Conservation (phyloP, 2,329 filamentous ascomycete species). For the Phaeomoniella chlamydospora region DNA sequence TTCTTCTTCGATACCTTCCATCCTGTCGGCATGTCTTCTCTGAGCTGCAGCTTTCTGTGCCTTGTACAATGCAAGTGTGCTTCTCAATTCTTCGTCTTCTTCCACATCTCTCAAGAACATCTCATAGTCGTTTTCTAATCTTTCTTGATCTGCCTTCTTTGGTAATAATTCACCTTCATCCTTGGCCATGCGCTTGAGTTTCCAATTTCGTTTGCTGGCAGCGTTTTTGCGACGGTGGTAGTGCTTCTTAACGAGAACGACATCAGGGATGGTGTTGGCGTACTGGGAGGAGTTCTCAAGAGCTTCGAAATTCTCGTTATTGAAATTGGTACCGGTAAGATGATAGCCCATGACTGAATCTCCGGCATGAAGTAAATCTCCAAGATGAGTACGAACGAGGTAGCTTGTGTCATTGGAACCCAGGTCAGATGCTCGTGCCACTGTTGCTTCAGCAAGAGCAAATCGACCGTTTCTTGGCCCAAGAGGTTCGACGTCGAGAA, state of each 20-base stretch:
- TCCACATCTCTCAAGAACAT: conserved; percentile 95
- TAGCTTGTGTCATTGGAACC: conserved; percentile 77
- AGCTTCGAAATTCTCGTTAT: conserved; percentile 72
- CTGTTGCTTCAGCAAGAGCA: conserved; percentile 72
- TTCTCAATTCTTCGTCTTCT: conserved; percentile 77
- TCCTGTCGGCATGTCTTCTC: conserved; percentile 26
- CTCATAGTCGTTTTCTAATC: conserved; percentile 87
- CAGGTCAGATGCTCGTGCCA: conserved; percentile 75
- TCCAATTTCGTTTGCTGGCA: conserved; percentile 69
- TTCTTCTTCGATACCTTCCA: conserved; percentile 36
- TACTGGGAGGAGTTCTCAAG: conserved; percentile 68
- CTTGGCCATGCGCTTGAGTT: conserved; percentile 80
- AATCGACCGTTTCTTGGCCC: conserved; percentile 66
- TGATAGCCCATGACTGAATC: conserved; percentile 95
- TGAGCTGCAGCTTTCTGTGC: conserved; percentile 25
- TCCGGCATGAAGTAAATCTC: conserved; percentile 68
- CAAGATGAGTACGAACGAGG: conserved; percentile 81
- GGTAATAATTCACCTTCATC: conserved; percentile 80
- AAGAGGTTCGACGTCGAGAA: conserved; percentile 82
- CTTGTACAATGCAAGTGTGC: conserved; percentile 78
- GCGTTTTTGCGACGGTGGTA: conserved; percentile 77
- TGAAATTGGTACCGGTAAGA: conserved; percentile 79
- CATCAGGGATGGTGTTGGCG: conserved; percentile 69
- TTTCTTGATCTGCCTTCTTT: conserved; percentile 75
- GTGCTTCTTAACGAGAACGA: conserved; percentile 92